Evolutionary conservation across 345 rosid species (phyloP).

Genomic region (Citrus australasica): DNA sequence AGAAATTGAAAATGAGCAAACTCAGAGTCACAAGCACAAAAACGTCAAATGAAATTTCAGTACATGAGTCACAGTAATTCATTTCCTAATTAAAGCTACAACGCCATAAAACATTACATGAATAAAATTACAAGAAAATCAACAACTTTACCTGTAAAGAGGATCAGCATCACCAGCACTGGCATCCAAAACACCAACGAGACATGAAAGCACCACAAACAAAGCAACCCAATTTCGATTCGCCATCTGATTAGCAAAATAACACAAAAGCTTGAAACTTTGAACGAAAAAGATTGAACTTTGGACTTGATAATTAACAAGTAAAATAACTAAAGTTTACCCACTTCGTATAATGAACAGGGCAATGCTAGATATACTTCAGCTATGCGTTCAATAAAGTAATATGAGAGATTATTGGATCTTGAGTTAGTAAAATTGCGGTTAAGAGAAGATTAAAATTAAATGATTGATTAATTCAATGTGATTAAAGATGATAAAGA

Average conservation of each 20-base stretch:
- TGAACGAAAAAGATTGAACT: neutral
- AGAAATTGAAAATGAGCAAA: neutral
- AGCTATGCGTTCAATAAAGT: neutral
- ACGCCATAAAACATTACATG: neutral
- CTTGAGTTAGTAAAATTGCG: neutral
- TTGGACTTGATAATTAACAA: neutral
- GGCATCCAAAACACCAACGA: slow-evolving; percentile 41
- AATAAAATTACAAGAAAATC: neutral
- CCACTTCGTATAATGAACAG: neutral
- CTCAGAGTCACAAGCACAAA: slow-evolving; percentile 1
- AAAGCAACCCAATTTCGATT: slow-evolving; percentile 21
- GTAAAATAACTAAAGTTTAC: neutral
- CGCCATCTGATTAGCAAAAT: slow-evolving; percentile 32
- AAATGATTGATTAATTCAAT: neutral
- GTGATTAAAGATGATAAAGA: neutral
- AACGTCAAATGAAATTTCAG: neutral
- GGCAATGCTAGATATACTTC: neutral
- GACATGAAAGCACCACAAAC: slow-evolving; percentile 27
- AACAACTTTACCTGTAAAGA: slow-evolving; percentile 46
- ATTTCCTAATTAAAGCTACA: neutral
- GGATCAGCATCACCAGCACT: slow-evolving; percentile 80
- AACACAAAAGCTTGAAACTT: neutral
- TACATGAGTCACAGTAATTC: neutral
- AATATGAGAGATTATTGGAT: neutral
- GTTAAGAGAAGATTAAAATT: neutral